Evolutionary conservation across 225 moss, liverwort and hornwort genomes (phyloP), one percentile per base, ranked within the genome.

Genomic region (Takakia lepidozioides): DNA sequence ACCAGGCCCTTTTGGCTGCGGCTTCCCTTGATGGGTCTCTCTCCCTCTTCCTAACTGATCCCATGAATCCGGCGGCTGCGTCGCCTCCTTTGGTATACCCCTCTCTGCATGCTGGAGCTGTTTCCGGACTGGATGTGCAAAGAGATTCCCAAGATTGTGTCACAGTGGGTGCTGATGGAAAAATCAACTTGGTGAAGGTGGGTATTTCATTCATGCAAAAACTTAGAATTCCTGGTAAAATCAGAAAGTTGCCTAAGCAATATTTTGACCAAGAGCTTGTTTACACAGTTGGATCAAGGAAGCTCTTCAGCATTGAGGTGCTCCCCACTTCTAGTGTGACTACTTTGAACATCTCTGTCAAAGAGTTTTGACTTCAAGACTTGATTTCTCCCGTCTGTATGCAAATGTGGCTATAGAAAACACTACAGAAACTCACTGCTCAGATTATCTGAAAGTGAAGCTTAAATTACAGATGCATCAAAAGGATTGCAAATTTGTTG

Each of bases 151-250:
- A 74, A 21, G 74, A 90, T 49, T 84, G 86, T 63, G 77, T 90
- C 28, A 81, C 89, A 10, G 90, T 87, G 24, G 93, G 86, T 27
- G 45, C 74, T 49, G 90, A 95, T 38, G 95, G 90, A 42, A 95
- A 61, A 58, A 84, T 95, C 61, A 95, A 84, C 57, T 14, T 95
- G 50, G 70, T 95, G 62, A 87, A 84, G 36, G 79, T 79, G 59
- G 61, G 65, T 23, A 13, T 3, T 14, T 25, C 2, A 5, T 20
- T 46, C 45, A 1, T 46, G 20, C 45, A 22, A 10, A 21, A 3
- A 20, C 25, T 46, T 46, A 23, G 1, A 16, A 4, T 40, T 40
- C 17, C 16, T 40, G 9, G 5, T 10, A 4, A 10, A 32, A 32
- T 32, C 40, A 10, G 9, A 16, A 40, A 17, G 2, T 4, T 41